Base-by-base conservation (phyloP, 2,329 filamentous ascomycete species). In the Sporothrix dimorphospora region DNA sequence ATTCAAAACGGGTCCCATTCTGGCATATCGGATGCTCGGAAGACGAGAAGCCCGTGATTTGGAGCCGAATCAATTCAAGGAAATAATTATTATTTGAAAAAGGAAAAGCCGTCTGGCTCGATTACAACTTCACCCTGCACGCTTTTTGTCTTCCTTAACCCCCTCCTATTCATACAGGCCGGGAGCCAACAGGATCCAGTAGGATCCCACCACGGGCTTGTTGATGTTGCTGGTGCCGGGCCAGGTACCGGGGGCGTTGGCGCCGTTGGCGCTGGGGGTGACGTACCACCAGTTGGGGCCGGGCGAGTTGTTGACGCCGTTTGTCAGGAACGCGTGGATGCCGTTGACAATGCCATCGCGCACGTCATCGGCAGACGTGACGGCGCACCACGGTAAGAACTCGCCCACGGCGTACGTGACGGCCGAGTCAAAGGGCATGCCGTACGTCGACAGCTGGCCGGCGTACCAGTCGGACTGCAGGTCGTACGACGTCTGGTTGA, bases 381-480 rank as follows among this genome's bases (percentile, higher is more conserved):
- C 70, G 21, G 61, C 70, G 40, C 63, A 68, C 70, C 70, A 72
- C 21, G 63, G 47, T 24, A 68, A 7, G 21, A 72, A 66, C n/a
- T 69, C 65, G 16, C 49, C 61, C 9, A 72, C 70, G 30, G 61
- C 53, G 40, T 72, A 72, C 16, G 49, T 69, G 42, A 69, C 73
- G 1, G 53, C 55, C 9, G 71, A 71, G 47, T 71, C 70, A 57
- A 74, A 74, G 3, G 71, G 73, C 63, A 72, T 65, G 24, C 71
- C 73, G 38, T 69, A 72, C 2, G 63, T 45, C 3, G 45, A 53
- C 2, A 72, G 51, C 40, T 53, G 49, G 51, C 70, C 63, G 79
- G 51, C 75, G 72, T 79, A 79, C 78, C 78, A 79, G 3, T 71
- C 53, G 4, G 76, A 78, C 61, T 79, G 78, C 74, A 78, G 77